Evolutionary conservation across 805 yeast genomes (phyloP), one percentile per base, ranked within the genome.

Genomic region (Myxozyma monticola): DNA sequence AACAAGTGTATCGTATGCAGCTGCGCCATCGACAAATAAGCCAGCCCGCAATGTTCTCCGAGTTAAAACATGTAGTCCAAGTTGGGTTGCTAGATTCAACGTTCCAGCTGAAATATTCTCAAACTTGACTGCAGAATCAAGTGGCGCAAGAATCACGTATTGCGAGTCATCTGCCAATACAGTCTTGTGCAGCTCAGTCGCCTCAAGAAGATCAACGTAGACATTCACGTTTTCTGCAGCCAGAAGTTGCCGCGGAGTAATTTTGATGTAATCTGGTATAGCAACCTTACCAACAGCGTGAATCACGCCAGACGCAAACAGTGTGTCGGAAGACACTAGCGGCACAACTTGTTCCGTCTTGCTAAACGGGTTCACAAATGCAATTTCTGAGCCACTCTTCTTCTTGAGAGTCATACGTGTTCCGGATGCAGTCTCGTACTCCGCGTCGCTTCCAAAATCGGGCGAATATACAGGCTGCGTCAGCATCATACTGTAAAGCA

Each of bases 71-170:
- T 54, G 57, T 8, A 54, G 37, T 6, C 59, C 51, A 9, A 54
- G 36, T 21, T 37, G 47, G 4, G 48, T 18, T 1, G 31, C 57
- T 12, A 52, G 47, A 7, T 46, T 51, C 15, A 40, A 20, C 15
- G 49, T 41, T 7, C 14, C 50, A 7, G 44, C 15, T 3, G 57
- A 39, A 21, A 52, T 40, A 21, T 44, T 34, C 21, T 39, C 36
- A 7, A 30, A 44, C 7, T n/a, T 8, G 30, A 54, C 30, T 5
- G 37, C 51, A 3, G 41, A 15, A 17, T 54, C 53, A 2, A 26
- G 24, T 8, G 57, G 57, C 5, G 56, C 57, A 12, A 54, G 47
- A 18, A 54, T 45, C 9, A 54, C 29, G 18, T 45, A 47, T 22
- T 18, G 28, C 12, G 57, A 43, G 9, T 41, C 44, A 26, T 52